These are phyloP conservation scores for Lycium barbarum DNA, from an alignment of 257 asterid species.

Conservation along the genomic window DNA sequence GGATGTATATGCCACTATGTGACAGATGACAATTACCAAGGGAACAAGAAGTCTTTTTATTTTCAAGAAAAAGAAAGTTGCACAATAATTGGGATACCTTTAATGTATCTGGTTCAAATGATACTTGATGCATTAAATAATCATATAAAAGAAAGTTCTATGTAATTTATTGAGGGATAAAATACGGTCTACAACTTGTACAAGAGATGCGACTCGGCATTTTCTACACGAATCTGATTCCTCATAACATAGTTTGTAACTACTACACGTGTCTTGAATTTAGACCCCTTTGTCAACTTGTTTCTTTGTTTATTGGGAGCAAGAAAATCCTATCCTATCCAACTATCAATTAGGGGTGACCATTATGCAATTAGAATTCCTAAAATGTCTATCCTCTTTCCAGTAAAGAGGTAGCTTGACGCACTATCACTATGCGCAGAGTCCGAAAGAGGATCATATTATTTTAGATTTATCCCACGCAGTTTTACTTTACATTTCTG, in stretches of 20 bases:
- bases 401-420: background rate
- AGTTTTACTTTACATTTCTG: too few relatives aligned
- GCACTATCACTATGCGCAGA: background rate
- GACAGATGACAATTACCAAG: background rate
- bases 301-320: background rate
- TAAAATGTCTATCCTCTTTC: background rate
- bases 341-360: too few relatives aligned
- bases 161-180: background rate
- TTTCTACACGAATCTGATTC: background rate
- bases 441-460: background rate
- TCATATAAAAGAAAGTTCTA: background rate
- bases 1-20: background rate
- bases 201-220: background rate
- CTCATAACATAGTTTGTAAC: background rate
- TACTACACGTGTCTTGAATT: background rate
- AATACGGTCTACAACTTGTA: background rate
- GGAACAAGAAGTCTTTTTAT: background rate
- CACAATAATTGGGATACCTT: background rate
- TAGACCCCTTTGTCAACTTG: background rate
- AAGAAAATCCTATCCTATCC: background rate
- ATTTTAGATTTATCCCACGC: too few relatives aligned
- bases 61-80: background rate
- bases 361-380: background rate
- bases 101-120: conserved; percentile 1
- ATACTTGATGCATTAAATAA: background rate